Evolutionary conservation across 352 stramenopile species (phyloP).

Genomic region (Pythium aquatile): DNA sequence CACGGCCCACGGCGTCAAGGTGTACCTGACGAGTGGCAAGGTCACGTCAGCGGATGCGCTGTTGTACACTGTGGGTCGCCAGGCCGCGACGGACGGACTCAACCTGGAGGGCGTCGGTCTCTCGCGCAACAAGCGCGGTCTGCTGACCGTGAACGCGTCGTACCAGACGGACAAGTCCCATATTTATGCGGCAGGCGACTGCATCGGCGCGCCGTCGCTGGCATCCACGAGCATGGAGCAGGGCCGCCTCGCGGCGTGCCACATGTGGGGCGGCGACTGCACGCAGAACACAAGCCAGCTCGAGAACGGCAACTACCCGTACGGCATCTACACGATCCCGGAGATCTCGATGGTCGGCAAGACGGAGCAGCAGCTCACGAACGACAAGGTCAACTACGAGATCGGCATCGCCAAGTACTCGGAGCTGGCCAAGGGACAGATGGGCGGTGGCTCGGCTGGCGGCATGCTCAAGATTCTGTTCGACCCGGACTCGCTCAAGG

Average conservation of each 20-base stretch:
- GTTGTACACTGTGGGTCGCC: conserved; percentile 79
- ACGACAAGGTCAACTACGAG: conserved; percentile 81
- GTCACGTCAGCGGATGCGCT: conserved; percentile 65
- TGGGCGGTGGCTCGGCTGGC: conserved; percentile 76
- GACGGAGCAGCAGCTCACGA: conserved; percentile 86
- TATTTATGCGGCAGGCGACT: conserved; percentile 89
- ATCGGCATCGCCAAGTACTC: conserved; percentile 86
- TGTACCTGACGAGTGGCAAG: conserved; percentile 79
- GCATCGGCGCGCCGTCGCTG: conserved; percentile 83
- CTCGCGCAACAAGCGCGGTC: conserved; percentile 67
- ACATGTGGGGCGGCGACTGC: conserved; percentile 77
- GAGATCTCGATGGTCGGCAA: conserved; percentile 92
- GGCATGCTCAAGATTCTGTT: conserved; percentile 89
- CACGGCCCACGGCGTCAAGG: conserved; percentile 52
- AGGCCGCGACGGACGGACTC: conserved; percentile 74
- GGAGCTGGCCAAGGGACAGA: conserved; percentile 89
- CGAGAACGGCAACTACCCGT: conserved; percentile 83
- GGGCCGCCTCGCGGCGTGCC: conserved; percentile 72
- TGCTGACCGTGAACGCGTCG: conserved; percentile 85
- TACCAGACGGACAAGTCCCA: conserved; percentile 85
- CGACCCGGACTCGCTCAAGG: conserved; percentile 69
- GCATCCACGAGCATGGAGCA: conserved; percentile 91
- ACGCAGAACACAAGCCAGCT: conserved; percentile 67
- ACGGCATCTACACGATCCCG: conserved; percentile 91
- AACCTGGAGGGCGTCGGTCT: conserved; percentile 83